Base-by-base conservation (phyloP, 495 filamentous ascomycete species). In the Aspergillus homomorphus region DNA sequence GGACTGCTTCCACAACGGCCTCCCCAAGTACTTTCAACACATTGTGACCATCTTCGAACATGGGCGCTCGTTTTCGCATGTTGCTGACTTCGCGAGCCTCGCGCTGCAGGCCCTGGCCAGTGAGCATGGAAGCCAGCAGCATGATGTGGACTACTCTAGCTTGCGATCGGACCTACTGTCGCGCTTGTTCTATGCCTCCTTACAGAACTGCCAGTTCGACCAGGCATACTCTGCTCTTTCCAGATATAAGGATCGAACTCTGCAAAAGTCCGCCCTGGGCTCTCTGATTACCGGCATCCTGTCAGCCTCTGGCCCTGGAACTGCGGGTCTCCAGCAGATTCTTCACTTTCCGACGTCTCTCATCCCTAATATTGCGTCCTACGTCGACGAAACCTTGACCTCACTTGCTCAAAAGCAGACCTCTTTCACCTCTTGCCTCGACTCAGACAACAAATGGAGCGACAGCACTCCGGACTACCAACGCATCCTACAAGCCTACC, bases 401-500 rank as follows among this genome's bases (percentile, higher is more conserved):
- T 84, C 85, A 28, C 70, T 79, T 48, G 70, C 70, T 42, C 70
- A 57, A 33, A 77, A 74, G 66, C 73, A 76, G 45, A 63, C 60
- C 19, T 71, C 66, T 15, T 73, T 71, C 51, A 68, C 60, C 45
- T 73, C 73, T 14, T 67, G 67, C 60, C 51, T 73, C 9, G 73
- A 78, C 18, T 58, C 64, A 12, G 70, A 66, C 26, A 69, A 56
- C 56, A 70, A 69, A 21, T 70, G 62, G 59, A 53, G 54, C 51
- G 67, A 73, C 41, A 61, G 51, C 56, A 69, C 71, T 1, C 72
- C 74, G 0, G 77, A 80, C 7, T 92, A 89, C 71, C 88, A 88
- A 66, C 87, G 90, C 63, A 86, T 96, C 45, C 83, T 98, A 24
- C 94, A 96, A 62, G 85, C 92, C 20, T 98, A 90, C 82, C 86